Evolutionary conservation across 1,139 yeast species (phyloP).

Genomic region (Saccharomyces hybrid): DNA sequence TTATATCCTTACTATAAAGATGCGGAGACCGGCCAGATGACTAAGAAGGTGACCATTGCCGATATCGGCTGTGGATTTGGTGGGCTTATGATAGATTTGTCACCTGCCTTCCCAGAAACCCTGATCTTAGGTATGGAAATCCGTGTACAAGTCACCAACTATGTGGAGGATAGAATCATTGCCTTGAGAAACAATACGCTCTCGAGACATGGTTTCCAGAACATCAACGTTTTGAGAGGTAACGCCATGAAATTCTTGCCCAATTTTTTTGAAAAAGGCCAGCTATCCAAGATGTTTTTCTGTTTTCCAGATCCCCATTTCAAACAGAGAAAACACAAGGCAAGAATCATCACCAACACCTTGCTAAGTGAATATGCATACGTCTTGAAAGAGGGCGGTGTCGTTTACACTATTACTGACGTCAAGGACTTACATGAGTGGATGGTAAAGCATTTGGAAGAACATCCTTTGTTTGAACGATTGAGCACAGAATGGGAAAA

Average conservation of each 20-base stretch:
- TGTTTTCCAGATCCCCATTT: constrained; percentile 99
- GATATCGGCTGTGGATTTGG: constrained; percentile 99
- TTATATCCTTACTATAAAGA: constrained; percentile 58
- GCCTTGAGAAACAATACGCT: constrained; percentile 54
- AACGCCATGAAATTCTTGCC: constrained; percentile 97
- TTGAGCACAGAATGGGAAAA: constrained; percentile 72
- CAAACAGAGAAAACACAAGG: constrained; percentile 94
- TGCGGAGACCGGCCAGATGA: constrained; percentile 37
- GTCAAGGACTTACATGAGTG: constrained; percentile 88
- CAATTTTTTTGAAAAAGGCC: constrained; percentile 76
- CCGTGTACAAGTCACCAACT: constrained; percentile 93
- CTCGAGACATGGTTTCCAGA: constrained; percentile 46
- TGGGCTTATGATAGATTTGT: constrained; percentile 73
- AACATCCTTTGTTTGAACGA: constrained; percentile 85
- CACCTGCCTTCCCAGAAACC: constrained; percentile 65
- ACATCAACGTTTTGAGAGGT: constrained; percentile 84
- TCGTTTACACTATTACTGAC: constrained; percentile 90
- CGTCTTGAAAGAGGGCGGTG: constrained; percentile 78
- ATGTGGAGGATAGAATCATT: constrained; percentile 89
- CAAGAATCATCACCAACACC: constrained; percentile 87
- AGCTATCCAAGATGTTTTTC: constrained; percentile 84
- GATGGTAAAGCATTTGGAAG: constrained; percentile 91
- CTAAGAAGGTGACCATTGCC: constrained; percentile 70
- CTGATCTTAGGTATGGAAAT: constrained; percentile 92
- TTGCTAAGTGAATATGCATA: constrained; percentile 87